Conservation (phyloP, 1,139 yeast species). For the Candida sp. region DNA sequence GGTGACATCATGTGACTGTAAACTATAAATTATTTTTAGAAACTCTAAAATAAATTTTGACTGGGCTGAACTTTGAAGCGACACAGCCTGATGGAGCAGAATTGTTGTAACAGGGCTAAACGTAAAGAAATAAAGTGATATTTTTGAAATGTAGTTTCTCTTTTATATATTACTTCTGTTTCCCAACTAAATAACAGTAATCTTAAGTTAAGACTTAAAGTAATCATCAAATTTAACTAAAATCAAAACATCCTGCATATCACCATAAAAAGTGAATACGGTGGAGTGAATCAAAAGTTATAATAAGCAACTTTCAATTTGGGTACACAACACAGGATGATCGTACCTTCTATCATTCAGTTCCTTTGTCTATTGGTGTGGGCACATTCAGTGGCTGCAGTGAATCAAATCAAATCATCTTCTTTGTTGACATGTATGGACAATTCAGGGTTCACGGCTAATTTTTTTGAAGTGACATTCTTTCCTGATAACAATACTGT, state of each 20-base stretch:
- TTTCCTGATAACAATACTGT: slow-evolving; percentile 65
- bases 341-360: slow-evolving; percentile 1
- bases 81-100: neutral
- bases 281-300: neutral
- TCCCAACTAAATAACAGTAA: too few relatives aligned
- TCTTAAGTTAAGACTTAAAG: too few relatives aligned
- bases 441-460: slow-evolving; percentile 82
- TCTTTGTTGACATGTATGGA: slow-evolving; percentile 95
- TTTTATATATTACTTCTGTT: too few relatives aligned
- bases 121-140: too few relatives aligned
- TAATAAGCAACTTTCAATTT: neutral
- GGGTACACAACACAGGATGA: neutral
- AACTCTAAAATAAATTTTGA: neutral
- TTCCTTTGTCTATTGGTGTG: slow-evolving; percentile 8
- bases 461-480: slow-evolving; percentile 74
- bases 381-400: slow-evolving; percentile 13
- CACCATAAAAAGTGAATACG: neutral
- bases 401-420: slow-evolving; percentile 44
- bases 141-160: too few relatives aligned
- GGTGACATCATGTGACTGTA: neutral
- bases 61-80: neutral
- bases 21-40: neutral
- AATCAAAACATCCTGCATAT: neutral
- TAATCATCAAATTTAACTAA: too few relatives aligned
- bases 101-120: too few relatives aligned